Evolutionary conservation across 768 basidiomycete species (phyloP), one percentile per base, ranked within the genome.

Genomic region (Mycena haematopus): DNA sequence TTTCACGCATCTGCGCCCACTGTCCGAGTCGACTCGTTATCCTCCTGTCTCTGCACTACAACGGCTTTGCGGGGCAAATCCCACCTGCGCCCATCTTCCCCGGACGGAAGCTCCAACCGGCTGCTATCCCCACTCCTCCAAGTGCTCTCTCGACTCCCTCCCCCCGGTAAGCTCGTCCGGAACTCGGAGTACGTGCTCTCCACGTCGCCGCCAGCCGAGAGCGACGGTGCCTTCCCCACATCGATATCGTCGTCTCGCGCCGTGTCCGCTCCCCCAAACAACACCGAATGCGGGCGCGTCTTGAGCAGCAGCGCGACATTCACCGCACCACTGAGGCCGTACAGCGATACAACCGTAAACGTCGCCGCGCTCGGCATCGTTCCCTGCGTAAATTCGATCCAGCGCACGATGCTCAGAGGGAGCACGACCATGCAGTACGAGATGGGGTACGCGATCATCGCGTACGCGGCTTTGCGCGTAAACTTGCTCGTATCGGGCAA

Each of bases 371-470:
- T 68, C 2, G 74, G 63, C 63, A 27, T 61, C 52, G 40, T 38
- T 50, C 52, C 63, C 40, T 70, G 65, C 19, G 59, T 49, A 60
- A 79, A 79, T 9, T 62, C 64, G 27, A 74, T 72, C 79, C 80
- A 82, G 38, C 80, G 78, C 19, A 75, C 71, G 49, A 80, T 62
- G 58, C 77, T 77, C 19, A 80, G 63, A 0, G 81, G 80, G 4
- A 82, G 71, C 53, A 80, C 67, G 31, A 76, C 59, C 17, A 80
- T 29, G 46, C 72, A 75, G 64, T 80, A 80, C 3, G 70, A 21
- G 75, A 31, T 2, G 80, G 81, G 63, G 56, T 69, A 79, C 74
- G 75, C 72, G 51, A 79, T 65, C 66, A 77, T 71, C 24, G 63
- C 54, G 33, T 73, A 62, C 8, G 73, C 68, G 42, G 31, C 25